A percentile compares a stretch with the other conserved stretches of the same genome.
Conservation (phyloP, 805 yeast genomes). For the Kazachstania kunashirensis region DNA sequence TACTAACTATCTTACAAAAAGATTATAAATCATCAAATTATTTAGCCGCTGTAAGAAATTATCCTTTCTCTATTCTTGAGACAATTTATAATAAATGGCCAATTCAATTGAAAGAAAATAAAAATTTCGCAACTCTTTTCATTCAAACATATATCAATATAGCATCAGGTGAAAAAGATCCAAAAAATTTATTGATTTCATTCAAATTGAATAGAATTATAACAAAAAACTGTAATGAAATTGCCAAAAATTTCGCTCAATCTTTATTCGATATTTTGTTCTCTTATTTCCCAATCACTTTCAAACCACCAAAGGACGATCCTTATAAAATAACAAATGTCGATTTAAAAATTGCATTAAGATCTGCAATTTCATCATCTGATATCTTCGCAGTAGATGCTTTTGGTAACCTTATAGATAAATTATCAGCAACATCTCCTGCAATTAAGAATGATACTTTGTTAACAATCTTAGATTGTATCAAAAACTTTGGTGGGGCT, state of each 20-base stretch:
- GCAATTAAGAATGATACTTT: conserved; percentile 67
- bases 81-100: conserved; percentile 23
- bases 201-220: conserved; percentile 48
- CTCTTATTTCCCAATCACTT: conserved; percentile 94
- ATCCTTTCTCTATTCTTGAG: conserved; percentile 43
- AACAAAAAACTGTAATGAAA: conserved; percentile 27
- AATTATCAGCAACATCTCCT: conserved; percentile 66
- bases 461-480: conserved; percentile 47
- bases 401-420: conserved; percentile 69
- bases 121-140: conserved; percentile 31
- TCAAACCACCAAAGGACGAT: conserved; percentile 76
- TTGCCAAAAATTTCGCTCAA: conserved; percentile 34
- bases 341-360: conserved; percentile 54
- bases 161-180: conserved; percentile 89
- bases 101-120: conserved; percentile 20
- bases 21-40: conserved; percentile 47
- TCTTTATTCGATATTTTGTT: conserved; percentile 81
- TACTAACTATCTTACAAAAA: conserved; percentile 32
- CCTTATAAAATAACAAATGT: conserved; percentile 74
- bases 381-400: conserved; percentile 59
- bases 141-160: conserved; percentile 53
- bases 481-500: conserved; percentile 40
- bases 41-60: conserved; percentile 53
- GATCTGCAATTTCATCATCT: conserved; percentile 54
- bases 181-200: conserved; percentile 68